Evolutionary conservation across 495 filamentous ascomycete genomes (phyloP).

Genomic region (Hamigera avellanea): DNA sequence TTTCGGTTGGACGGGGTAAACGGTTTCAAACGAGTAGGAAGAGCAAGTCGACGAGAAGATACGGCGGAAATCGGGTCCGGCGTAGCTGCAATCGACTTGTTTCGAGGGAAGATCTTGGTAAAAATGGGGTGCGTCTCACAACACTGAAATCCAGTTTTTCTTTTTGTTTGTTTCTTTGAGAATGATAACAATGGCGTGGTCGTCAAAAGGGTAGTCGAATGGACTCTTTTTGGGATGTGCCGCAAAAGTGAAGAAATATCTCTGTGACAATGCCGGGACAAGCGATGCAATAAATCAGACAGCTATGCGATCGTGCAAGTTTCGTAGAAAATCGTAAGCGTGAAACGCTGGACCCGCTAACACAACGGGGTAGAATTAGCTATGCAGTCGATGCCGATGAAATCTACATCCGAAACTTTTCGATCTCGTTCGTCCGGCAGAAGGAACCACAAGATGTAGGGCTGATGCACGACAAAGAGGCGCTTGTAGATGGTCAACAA

Average conservation of each 20-base stretch:
- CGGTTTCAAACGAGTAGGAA: conserved; percentile 22
- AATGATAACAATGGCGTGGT: too few relatives aligned
- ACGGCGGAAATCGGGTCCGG: conserved; percentile 2
- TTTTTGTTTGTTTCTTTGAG: too few relatives aligned
- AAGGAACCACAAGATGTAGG: conserved; percentile 7
- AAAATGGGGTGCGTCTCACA: not conserved
- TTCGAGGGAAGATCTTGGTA: conserved; percentile 1
- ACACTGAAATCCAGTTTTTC: not conserved
- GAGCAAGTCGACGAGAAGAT: conserved; percentile 12
- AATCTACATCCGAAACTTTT: conserved; percentile 9
- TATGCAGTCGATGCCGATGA: conserved; percentile 8
- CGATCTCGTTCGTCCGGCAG: conserved; percentile 9
- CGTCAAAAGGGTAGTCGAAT: too few relatives aligned
- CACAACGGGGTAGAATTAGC: conserved; percentile 10
- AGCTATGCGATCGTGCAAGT: conserved; percentile 24
- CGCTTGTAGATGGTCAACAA: conserved; percentile 20
- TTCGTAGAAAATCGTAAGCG: conserved; percentile 26
- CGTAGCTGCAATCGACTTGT: not conserved
- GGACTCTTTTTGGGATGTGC: too few relatives aligned
- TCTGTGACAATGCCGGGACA: conserved; percentile 8
- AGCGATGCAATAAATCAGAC: conserved; percentile 20
- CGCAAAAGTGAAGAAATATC: not conserved
- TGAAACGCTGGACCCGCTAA: conserved; percentile 17
- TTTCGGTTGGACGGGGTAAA: conserved; percentile 61
- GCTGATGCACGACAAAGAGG: conserved; percentile 8